Evolutionary conservation across 768 basidiomycete species (phyloP), one percentile per base, ranked within the genome.

Genomic region (Suillus plorans): DNA sequence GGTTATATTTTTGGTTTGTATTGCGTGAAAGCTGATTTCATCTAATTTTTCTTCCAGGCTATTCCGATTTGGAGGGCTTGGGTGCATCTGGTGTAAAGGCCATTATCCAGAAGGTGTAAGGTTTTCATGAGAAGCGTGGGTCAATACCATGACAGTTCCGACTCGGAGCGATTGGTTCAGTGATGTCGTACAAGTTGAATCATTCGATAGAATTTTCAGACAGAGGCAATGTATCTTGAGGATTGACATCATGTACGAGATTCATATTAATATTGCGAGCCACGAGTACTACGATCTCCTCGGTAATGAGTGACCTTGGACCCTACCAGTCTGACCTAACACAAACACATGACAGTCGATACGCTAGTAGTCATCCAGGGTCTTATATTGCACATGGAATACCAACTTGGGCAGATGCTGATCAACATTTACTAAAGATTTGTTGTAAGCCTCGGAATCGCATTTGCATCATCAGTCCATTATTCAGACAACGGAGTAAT

Each of bases 181-280:
- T 59, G 41, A 59, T 59, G 41, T 59, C 58, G 58, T 59, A 59
- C 58, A 42, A 42, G 39, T 41, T 52, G 16, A 28, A 28, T 8
- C 14, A 52, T 59, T 28, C 0, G 12, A 42, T 59, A 39, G 10
- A 28, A 53, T 31, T 25, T 41, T 41, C 18, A 59, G 41, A 59
- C 22, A 18, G 8, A 3, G 12, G 22, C 57, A 39, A 39, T 59
- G 22, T 41, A 58, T 58, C 53, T 41, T 41, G 22, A 41, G 20
- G 53, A 55, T 34, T 52, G 50, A 10, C 53, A n/a, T 18, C 58
- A 28, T 18, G 39, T 59, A 59, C 41, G 58, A 59, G 18, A 59
- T 59, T 59, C 41, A 42, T 59, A 41, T 18, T 20, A 31, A 31
- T 31, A 20, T 20, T 28, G 41, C 20, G 7, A 31, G 28, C 22